Evolutionary conservation across 2,329 filamentous ascomycete genomes (phyloP).

Genomic region (Penicillium sp.): DNA sequence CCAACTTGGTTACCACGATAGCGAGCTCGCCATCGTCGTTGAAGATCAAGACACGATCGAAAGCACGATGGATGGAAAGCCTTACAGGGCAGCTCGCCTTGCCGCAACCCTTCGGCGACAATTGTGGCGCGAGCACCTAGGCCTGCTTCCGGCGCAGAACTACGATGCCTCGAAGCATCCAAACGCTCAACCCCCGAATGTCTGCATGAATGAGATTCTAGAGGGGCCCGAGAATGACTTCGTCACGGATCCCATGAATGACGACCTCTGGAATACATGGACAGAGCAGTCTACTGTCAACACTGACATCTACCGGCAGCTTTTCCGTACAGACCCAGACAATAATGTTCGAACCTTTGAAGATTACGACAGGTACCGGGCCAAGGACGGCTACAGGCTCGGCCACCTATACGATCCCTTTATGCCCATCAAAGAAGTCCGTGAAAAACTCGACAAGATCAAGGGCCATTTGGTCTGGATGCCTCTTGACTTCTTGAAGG

Average conservation of each 20-base stretch:
- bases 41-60: constrained; percentile 75
- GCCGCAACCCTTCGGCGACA: constrained; percentile 81
- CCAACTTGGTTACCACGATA: constrained; percentile 83
- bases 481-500: constrained; percentile 83
- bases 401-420: constrained; percentile 87
- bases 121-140: constrained; percentile 90
- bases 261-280: constrained; percentile 74
- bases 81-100: constrained; percentile 74
- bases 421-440: constrained; percentile 73
- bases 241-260: constrained; percentile 74
- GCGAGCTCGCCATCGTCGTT: constrained; percentile 87
- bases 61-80: constrained; percentile 73
- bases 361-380: constrained; percentile 80
- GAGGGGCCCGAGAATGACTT: constrained; percentile 70
- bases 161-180: constrained; percentile 68
- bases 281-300: constrained; percentile 73
- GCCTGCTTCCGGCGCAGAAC: constrained; percentile 75
- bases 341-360: constrained; percentile 86
- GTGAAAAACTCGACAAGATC: constrained; percentile 76
- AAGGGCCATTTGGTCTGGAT: constrained; percentile 94
- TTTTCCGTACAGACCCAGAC: constrained; percentile 90
- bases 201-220: constrained; percentile 73
- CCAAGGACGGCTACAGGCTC: constrained; percentile 69
- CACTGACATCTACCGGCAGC: constrained; percentile 77
- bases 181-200: constrained; percentile 77